These are phyloP conservation scores for Epichloe sp. DNA, from an alignment of 2,329 filamentous ascomycete genomes.

Conservation along the genomic window DNA sequence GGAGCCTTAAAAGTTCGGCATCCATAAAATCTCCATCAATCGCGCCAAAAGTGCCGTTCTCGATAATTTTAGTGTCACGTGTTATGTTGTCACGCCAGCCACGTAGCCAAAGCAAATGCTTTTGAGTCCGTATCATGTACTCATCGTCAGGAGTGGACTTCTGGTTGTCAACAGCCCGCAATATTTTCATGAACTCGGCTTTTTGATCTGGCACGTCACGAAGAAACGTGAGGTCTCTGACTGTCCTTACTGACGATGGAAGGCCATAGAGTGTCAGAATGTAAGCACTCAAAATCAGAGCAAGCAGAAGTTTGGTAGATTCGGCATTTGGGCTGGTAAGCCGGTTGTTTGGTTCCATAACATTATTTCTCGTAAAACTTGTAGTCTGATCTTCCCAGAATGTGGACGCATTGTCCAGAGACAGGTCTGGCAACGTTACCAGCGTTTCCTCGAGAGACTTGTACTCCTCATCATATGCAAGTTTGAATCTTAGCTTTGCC, in stretches of 20 bases:
- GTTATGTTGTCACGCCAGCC: conserved; percentile 47
- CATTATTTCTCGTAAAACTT: conserved; percentile 23
- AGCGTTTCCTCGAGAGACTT: conserved; percentile 36
- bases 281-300: conserved; percentile 48
- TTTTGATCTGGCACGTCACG: conserved; percentile 53
- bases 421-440: conserved; percentile 27
- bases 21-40: conserved; percentile 52
- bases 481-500: conserved; percentile 37
- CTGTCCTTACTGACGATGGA: conserved; percentile 37
- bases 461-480: conserved; percentile 46
- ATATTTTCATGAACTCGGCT: conserved; percentile 42
- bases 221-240: conserved; percentile 51
- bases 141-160: conserved; percentile 47
- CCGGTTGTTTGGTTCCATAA: conserved; percentile 47
- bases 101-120: conserved; percentile 59
- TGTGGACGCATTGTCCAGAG: conserved; percentile 15
- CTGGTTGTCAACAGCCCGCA: conserved; percentile 37
- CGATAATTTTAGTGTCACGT: conserved; percentile 23
- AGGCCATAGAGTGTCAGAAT: conserved; percentile 38
- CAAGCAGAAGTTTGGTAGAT: conserved; percentile 47
- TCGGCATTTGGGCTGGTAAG: conserved; percentile 47
- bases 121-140: conserved; percentile 48
- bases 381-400: conserved; percentile 15
- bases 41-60: conserved; percentile 50
- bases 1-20: conserved; percentile 54